phyloP scores from a whole-genome alignment of 148 eudicot genomes.

The Nyssa sinensis region DNA sequence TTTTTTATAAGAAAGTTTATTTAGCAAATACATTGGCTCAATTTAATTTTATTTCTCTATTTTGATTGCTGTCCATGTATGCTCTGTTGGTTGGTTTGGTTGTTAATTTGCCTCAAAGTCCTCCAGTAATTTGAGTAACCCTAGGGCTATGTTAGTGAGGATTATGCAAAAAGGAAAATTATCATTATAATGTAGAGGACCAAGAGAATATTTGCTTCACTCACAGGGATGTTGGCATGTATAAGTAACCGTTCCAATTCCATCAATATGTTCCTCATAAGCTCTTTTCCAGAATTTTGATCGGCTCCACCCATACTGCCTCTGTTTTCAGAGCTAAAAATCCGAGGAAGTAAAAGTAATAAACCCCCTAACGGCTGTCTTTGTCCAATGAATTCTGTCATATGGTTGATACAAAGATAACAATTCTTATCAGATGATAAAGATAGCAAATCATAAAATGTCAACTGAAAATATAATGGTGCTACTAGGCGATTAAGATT shows the following conservation, averaged over 20 bases:
- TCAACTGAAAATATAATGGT: not conserved
- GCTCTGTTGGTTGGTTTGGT: too few relatives aligned
- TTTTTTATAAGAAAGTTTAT: too few relatives aligned
- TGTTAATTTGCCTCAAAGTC: too few relatives aligned
- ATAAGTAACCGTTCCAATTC: slow-evolving; percentile 75
- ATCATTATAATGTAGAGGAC: not conserved
- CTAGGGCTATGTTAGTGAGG: too few relatives aligned
- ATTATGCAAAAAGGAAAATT: not conserved
- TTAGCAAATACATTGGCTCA: too few relatives aligned
- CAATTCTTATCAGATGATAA: slow-evolving; percentile 11
- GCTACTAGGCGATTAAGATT: not conserved
- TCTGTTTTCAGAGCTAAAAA: slow-evolving; percentile 44
- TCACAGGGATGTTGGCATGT: slow-evolving; percentile 82
- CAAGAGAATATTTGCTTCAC: slow-evolving; percentile 23
- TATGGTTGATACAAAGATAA: not conserved
- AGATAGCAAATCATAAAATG: not conserved
- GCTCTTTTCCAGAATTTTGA: slow-evolving; percentile 33
- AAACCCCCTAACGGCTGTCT: slow-evolving; percentile 85
- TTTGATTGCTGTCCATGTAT: too few relatives aligned
- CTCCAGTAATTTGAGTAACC: too few relatives aligned
- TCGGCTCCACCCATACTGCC: slow-evolving; percentile 37
- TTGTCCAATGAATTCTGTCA: slow-evolving; percentile 70
- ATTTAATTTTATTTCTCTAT: too few relatives aligned
- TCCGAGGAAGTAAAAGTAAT: slow-evolving; percentile 72
- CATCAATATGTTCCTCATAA: slow-evolving; percentile 42